Percentiles rank a stretch among this genome's conserved stretches.
phyloP scores from a whole-genome alignment of 2,329 filamentous ascomycete species.

The Sporothrix luriei region DNA sequence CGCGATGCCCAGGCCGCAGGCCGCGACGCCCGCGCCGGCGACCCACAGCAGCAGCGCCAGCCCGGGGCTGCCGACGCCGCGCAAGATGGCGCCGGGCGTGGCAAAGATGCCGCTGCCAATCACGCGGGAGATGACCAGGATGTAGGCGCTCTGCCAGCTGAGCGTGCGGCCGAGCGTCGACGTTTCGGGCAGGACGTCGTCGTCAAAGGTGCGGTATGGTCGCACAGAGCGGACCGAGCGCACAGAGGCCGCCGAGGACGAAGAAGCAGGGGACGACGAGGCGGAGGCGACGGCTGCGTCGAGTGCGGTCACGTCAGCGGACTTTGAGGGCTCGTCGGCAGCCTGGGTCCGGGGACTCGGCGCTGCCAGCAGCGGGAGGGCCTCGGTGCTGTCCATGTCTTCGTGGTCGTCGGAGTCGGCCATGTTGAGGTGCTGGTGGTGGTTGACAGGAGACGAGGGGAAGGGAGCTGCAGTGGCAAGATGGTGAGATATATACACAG shows the following conservation, averaged over 20 bases:
- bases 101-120: constrained; percentile 74
- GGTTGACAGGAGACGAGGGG: background rate
- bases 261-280: background rate
- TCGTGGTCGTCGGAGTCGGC: constrained; percentile 6
- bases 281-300: background rate
- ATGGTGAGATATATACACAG: background rate
- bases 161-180: constrained; percentile 61
- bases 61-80: constrained; percentile 66
- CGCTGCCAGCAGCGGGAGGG: constrained; percentile 19
- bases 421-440: background rate
- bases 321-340: background rate
- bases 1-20: constrained; percentile 62
- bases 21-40: constrained; percentile 62
- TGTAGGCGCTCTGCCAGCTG: constrained; percentile 65
- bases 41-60: constrained; percentile 66
- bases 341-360: background rate
- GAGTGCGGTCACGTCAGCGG: background rate
- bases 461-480: no score
- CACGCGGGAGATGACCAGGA: constrained; percentile 68
- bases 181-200: constrained; percentile 62
- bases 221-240: background rate
- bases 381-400: constrained; percentile 20
- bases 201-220: constrained; percentile 49
- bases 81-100: constrained; percentile 68
- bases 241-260: background rate